Base-by-base conservation (phyloP, 2,329 filamentous ascomycete species). In the Monilinia fructicola region DNA sequence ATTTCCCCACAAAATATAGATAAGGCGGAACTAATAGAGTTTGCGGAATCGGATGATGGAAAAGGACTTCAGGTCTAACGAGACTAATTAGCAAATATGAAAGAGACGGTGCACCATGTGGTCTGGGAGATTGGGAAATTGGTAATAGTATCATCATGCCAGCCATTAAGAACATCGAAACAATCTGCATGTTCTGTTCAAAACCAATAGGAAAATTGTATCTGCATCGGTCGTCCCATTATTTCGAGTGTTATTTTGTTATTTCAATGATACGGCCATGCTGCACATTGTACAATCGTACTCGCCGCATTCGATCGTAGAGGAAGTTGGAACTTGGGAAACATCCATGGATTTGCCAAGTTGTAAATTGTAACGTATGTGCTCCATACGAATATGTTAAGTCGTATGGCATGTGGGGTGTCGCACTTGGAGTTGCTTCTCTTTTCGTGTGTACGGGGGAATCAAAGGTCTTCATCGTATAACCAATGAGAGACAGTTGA, bases 41-140 rank as follows among this genome's bases (percentile, higher is more conserved):
- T 60, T 60, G 44, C 44, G 44, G 58, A 44, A 60, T 60, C 58
- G 58, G 58, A 60, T 60, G 58, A 60, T 60, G 44, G 23, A 50
- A 60, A 60, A 60, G n/a, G 21, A 50, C 58, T 60, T 60, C 28
- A 60, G 18, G 6, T 40, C 35, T 55, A 55, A 40, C 5, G 31
- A 26, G 18, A 48, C 42, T 60, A 35, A 60, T 60, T 35, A 35
- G 56, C 26, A 35, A 48, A 60, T 48, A 28, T 35, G 21, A 18
- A 23, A 12, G 11, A 23, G 46, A 60, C 28, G 46, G 58, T 38
- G 58, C 44, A 60, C 44, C 14, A 26, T 50, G 28, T 50, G 44
- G 44, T 60, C 58, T 38, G 46, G 31, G 58, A 21, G 21, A 16
- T 38, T 21, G 44, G 6, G 28, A 35, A 35, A 50, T 60, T 50